Percentiles rank a stretch among this genome's conserved stretches.
These are phyloP conservation scores for Angophora floribunda DNA, from an alignment of 345 rosid genomes.

Conservation along the genomic window DNA sequence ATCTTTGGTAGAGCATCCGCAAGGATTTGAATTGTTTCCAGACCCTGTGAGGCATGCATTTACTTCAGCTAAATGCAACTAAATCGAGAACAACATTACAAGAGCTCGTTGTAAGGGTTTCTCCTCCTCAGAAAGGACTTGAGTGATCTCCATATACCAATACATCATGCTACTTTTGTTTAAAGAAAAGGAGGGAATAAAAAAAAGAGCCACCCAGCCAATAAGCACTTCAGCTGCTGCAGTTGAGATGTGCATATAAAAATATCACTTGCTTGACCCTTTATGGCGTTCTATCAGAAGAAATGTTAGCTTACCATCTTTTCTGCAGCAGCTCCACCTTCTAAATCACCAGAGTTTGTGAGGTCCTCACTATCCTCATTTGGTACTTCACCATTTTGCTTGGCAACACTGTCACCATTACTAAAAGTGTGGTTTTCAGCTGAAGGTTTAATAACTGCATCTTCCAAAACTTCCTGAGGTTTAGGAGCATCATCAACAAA, in stretches of 20 bases:
- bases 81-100: neutral
- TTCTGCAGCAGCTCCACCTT: slow-evolving; percentile 28
- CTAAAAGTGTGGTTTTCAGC: slow-evolving; percentile 20
- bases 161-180: neutral
- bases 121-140: neutral
- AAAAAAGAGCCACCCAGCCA: neutral
- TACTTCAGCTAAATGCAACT: neutral
- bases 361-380: slow-evolving; percentile 22
- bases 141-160: neutral
- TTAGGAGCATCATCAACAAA: slow-evolving; percentile 4
- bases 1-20: slow-evolving; percentile 97
- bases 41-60: slow-evolving; percentile 41
- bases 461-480: slow-evolving; percentile 22
- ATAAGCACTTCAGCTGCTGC: neutral
- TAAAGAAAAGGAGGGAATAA: neutral
- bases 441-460: slow-evolving; percentile 11
- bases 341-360: slow-evolving; percentile 26
- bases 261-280: neutral
- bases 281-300: neutral
- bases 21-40: slow-evolving; percentile 87
- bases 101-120: neutral
- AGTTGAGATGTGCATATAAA: neutral
- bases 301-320: slow-evolving; percentile 48
- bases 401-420: slow-evolving; percentile 16
- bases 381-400: slow-evolving; percentile 30